phyloP scores from a whole-genome alignment of 2,329 filamentous ascomycete genomes.

The Monilinia fructicola region DNA sequence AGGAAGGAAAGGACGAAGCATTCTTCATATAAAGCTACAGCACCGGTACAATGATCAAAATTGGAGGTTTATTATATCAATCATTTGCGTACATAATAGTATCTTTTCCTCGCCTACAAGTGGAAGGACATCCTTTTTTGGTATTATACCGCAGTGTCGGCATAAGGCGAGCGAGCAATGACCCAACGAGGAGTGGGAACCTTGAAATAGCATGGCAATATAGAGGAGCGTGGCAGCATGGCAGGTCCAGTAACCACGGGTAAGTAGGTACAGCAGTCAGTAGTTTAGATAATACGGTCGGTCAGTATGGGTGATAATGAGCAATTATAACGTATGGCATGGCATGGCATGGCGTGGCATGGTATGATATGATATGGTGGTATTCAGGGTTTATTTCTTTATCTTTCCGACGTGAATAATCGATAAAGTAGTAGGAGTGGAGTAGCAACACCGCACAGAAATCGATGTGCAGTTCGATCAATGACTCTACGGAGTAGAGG shows the following conservation, averaged over 20 bases:
- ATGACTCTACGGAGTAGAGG: too few species aligned
- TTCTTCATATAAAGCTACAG: neutral
- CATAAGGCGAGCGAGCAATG: conserved; percentile 10
- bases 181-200: conserved; percentile 16
- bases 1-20: neutral
- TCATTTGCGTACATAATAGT: conserved; percentile 15
- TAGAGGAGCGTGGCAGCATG: neutral
- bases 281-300: too few species aligned
- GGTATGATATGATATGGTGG: too few species aligned
- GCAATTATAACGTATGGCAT: too few species aligned
- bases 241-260: neutral
- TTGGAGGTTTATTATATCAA: conserved; percentile 8
- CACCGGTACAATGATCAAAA: neutral
- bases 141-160: conserved; percentile 8
- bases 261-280: too few species aligned
- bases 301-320: too few species aligned
- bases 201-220: neutral
- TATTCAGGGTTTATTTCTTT: conserved; percentile 2
- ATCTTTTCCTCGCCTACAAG: conserved; percentile 12
- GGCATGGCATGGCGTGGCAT: too few species aligned
- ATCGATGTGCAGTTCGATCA: neutral
- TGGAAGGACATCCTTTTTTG: conserved; percentile 15
- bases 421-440: neutral
- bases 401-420: neutral
- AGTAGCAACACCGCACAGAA: neutral